A percentile compares a stretch with the other conserved stretches of the same genome.
Evolutionary conservation across 108 stramenopile genomes (phyloP).

Genomic region (Cylindrotheca fusiformis): DNA sequence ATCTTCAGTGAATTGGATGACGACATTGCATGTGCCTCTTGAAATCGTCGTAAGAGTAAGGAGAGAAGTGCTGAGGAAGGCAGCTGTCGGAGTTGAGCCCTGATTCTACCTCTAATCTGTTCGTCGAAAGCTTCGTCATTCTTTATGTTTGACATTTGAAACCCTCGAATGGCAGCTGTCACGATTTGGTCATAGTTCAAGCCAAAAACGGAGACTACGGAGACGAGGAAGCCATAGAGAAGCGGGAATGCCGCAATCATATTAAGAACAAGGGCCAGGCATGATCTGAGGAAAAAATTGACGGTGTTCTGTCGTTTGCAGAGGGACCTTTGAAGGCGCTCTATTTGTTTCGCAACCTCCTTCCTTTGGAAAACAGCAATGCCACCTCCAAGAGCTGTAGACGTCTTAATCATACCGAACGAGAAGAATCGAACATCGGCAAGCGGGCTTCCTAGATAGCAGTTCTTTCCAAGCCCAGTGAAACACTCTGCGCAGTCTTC

Average conservation of each 20-base stretch:
- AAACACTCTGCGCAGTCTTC: constrained; percentile 89
- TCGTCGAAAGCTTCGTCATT: background rate
- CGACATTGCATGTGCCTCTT: constrained; percentile 29
- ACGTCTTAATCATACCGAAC: constrained; percentile 87
- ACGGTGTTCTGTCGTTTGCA: constrained; percentile 44
- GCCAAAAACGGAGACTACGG: constrained; percentile 25
- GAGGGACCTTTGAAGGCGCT: constrained; percentile 51
- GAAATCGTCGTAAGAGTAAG: constrained; percentile 49
- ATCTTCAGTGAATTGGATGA: constrained; percentile 20
- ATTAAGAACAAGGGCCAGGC: constrained; percentile 43
- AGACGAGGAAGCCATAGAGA: constrained; percentile 38
- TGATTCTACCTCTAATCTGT: background rate
- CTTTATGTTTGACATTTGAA: constrained; percentile 17
- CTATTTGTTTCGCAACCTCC: constrained; percentile 34
- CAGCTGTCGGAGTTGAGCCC: constrained; percentile 48
- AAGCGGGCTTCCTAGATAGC: constrained; percentile 32
- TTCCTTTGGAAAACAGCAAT: constrained; percentile 32
- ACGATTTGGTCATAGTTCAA: constrained; percentile 58
- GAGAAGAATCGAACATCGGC: constrained; percentile 70
- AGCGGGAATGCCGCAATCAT: constrained; percentile 43
- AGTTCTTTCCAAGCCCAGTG: constrained; percentile 38
- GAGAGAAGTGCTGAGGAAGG: constrained; percentile 62
- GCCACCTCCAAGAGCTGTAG: constrained; percentile 82
- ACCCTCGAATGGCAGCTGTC: constrained; percentile 53
- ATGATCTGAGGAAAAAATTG: constrained; percentile 42